These are phyloP conservation scores for Suillus subaureus DNA, from an alignment of 768 basidiomycete species.

Conservation along the genomic window DNA sequence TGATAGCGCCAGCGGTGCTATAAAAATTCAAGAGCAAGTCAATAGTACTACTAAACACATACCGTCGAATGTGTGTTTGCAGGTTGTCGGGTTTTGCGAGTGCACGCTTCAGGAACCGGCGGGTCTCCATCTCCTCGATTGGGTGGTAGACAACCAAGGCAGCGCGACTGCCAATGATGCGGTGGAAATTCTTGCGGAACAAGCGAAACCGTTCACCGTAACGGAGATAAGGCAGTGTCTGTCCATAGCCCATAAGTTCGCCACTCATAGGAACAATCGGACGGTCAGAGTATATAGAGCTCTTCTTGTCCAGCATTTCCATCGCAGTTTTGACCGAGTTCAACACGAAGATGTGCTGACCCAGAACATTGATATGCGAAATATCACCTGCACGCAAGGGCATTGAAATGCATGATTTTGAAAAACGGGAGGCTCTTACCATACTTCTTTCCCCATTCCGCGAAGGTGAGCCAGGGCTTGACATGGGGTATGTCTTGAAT, in stretches of 20 bases:
- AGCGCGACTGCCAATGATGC: constrained; percentile 17
- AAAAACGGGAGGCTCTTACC: constrained; percentile 36
- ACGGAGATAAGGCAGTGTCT: constrained; percentile 12
- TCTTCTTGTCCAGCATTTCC: constrained; percentile 55
- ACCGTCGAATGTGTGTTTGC: constrained; percentile 24
- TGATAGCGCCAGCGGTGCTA: constrained; percentile 25
- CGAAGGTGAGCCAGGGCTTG: constrained; percentile 54
- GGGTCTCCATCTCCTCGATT: constrained; percentile 23
- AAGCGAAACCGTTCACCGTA: constrained; percentile 15
- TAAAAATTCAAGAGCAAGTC: too few species aligned
- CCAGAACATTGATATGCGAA: constrained; percentile 32
- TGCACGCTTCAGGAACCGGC: constrained; percentile 20
- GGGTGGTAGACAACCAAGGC: constrained; percentile 14
- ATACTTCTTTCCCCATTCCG: constrained; percentile 53
- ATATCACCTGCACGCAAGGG: constrained; percentile 28
- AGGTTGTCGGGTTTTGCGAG: constrained; percentile 18
- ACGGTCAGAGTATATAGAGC: constrained; percentile 49
- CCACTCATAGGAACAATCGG: constrained; percentile 9
- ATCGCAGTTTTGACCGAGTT: constrained; percentile 47
- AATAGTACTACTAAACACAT: background rate
- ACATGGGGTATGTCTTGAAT: constrained; percentile 52
- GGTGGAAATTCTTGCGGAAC: constrained; percentile 17
- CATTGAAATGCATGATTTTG: background rate
- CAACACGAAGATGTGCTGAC: constrained; percentile 51
- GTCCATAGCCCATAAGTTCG: constrained; percentile 19